Base-by-base conservation (phyloP, 139 green algal genomes). In the Nannochloris sp. region DNA sequence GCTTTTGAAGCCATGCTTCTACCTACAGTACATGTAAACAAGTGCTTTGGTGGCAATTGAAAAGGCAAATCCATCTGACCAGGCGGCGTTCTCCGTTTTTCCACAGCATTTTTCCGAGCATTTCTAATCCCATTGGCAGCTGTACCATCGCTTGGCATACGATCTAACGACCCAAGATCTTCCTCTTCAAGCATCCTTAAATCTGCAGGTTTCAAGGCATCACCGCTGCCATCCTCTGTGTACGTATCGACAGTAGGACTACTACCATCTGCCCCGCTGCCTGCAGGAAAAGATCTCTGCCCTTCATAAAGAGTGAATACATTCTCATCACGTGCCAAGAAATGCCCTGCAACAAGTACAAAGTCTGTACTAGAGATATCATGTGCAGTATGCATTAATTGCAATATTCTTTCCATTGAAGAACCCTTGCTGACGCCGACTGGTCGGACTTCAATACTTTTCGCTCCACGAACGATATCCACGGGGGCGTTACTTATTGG, bases 401-500 rank as follows among this genome's bases (percentile, higher is more conserved):
- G 36, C 46, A 92, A 36, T 32, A 97, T 82, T 37, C 85, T 79
- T 69, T 91, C 81, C 79, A 99, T 93, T 4, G 86, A 87, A 19
- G 89, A 60, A 29, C 94, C 93, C 82, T 99, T 99, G 63, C 83
- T 92, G 24, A 99, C 81, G 34, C 93, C 92, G 15, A 97, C 85
- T n/a, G 93, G 90, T 13, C 93, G 82, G n/a, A 93, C 88, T 70
- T 96, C 89, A 35, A 96, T 89, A 34, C 78, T 89, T 57, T 83
- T 86, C 25, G 65, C 66, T 37, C 88, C 89, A 65, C 90, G 84
- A 34, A 99, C 87, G 38, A 99, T 95, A 70, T 99, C 95, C 36
- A 99, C 90, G 4, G 89, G 85, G 0, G 91, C 89, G 66, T 97
- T 98, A 73, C 80, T 92, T 78, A 98, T 99, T 63, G 95, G 90